Percentiles rank a stretch among this genome's conserved stretches.
phyloP scores from a whole-genome alignment of 371 early-diverging fungal genomes.

The Phascolomyces articulosus region DNA sequence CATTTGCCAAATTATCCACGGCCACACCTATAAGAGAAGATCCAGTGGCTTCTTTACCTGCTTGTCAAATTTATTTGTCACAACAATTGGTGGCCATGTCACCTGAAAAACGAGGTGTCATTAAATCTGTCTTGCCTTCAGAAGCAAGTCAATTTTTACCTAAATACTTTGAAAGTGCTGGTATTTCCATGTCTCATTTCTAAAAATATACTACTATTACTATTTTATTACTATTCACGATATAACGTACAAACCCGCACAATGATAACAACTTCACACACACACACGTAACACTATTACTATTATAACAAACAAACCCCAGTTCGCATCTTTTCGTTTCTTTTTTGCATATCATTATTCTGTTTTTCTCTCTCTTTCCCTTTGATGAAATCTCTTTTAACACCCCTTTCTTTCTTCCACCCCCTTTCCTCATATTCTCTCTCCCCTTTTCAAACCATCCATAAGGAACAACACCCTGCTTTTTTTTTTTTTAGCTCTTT shows the following conservation, averaged over 20 bases:
- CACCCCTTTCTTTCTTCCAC: too few species aligned
- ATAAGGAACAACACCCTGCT: background rate
- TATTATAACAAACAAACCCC: too few species aligned
- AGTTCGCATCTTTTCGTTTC: background rate
- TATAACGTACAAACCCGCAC: too few species aligned
- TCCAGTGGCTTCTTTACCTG: slow-evolving; percentile 41
- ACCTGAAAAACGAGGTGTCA: slow-evolving; percentile 30
- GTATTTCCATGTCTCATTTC: slow-evolving; percentile 33
- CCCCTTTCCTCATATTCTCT: background rate
- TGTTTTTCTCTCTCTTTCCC: too few species aligned
- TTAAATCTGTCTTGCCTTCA: slow-evolving; percentile 21
- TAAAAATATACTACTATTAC: too few species aligned
- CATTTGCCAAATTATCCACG: slow-evolving; percentile 70
- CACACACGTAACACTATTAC: background rate
- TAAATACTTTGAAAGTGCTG: slow-evolving; percentile 42
- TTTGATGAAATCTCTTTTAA: too few species aligned
- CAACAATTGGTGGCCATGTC: slow-evolving; percentile 43
- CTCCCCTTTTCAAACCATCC: slow-evolving; percentile 52
- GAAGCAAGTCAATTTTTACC: slow-evolving; percentile 38
- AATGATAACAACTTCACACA: too few species aligned
- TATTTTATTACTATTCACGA: background rate
- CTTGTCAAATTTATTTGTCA: slow-evolving; percentile 38
- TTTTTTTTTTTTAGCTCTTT: background rate
- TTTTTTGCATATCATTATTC: too few species aligned
- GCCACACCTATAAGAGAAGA: slow-evolving; percentile 48